These are phyloP conservation scores for Daedalea quercina DNA, from an alignment of 768 basidiomycete genomes.

Conservation along the genomic window DNA sequence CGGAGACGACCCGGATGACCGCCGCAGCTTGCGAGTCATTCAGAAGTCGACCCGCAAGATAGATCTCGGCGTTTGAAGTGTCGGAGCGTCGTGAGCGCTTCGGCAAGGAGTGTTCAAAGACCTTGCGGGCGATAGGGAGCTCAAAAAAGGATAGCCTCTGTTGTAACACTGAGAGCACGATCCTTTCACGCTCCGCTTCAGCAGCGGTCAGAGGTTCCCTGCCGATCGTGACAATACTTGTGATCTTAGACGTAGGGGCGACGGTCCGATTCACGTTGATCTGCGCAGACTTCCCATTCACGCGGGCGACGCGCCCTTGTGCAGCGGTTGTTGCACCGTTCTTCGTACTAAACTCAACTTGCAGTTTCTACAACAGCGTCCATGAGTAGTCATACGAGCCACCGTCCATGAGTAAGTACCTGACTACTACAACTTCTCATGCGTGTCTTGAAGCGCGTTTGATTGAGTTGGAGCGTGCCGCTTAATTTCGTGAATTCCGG, in stretches of 20 bases:
- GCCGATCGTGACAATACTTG: conserved; percentile 12
- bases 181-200: conserved; percentile 12
- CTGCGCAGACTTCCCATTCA: conserved; percentile 31
- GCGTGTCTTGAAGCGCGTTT: conserved; percentile 38
- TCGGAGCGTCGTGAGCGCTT: conserved; percentile 8
- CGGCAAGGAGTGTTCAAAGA: neutral
- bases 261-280: conserved; percentile 17
- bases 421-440: conserved; percentile 30
- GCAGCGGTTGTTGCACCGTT: neutral
- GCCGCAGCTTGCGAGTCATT: conserved; percentile 24
- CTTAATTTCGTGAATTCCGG: conserved; percentile 21
- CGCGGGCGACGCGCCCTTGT: conserved; percentile 17
- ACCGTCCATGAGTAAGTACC: conserved; percentile 28
- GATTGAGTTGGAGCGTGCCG: conserved; percentile 28
- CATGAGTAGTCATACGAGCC: neutral
- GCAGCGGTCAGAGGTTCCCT: conserved; percentile 13
- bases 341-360: neutral
- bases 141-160: neutral
- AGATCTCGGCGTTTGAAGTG: conserved; percentile 24
- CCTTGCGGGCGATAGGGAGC: neutral
- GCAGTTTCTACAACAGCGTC: conserved; percentile 16
- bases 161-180: conserved; percentile 21
- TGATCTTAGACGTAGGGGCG: neutral
- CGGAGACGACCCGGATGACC: conserved; percentile 24
- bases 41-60: conserved; percentile 6